These are phyloP conservation scores for Crithidia expoeki DNA, from an alignment of 208 protist species.

Conservation along the genomic window DNA sequence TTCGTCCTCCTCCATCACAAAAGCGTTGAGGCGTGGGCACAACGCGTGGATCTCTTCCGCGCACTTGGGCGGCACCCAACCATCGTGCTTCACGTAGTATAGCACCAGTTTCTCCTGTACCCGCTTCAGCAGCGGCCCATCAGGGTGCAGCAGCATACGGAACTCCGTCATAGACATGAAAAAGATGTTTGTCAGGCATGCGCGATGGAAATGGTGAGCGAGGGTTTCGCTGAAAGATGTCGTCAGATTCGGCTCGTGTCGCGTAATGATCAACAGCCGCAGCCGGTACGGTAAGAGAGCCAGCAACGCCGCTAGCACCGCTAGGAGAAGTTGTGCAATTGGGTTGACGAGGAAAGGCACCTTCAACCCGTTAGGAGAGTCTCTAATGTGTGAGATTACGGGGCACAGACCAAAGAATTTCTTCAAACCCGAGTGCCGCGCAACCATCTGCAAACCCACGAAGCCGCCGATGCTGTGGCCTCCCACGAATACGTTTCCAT, in stretches of 20 bases:
- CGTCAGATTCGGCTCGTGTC: slow-evolving; percentile 26
- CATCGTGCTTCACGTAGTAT: slow-evolving; percentile 70
- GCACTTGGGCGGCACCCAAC: slow-evolving; percentile 52
- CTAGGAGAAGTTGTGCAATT: slow-evolving; percentile 40
- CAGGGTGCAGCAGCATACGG: slow-evolving; percentile 50
- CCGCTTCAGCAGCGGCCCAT: slow-evolving; percentile 42
- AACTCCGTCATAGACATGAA: slow-evolving; percentile 65
- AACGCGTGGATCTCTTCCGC: slow-evolving; percentile 48
- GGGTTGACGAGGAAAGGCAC: slow-evolving; percentile 38
- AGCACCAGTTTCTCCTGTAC: slow-evolving; percentile 64
- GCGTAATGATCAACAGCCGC: slow-evolving; percentile 24
- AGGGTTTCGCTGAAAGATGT: slow-evolving; percentile 28
- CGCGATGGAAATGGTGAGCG: slow-evolving; percentile 30
- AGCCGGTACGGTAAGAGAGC: slow-evolving; percentile 30
- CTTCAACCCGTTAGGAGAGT: slow-evolving; percentile 60
- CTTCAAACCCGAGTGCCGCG: slow-evolving; percentile 49
- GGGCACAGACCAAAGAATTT: slow-evolving; percentile 72
- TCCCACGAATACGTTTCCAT: slow-evolving; percentile 56
- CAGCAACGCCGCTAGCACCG: slow-evolving; percentile 37
- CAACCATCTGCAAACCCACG: slow-evolving; percentile 64
- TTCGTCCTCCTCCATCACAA: slow-evolving; percentile 55
- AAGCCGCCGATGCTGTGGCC: slow-evolving; percentile 87
- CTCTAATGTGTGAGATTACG: slow-evolving; percentile 56
- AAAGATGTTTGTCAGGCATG: slow-evolving; percentile 51
- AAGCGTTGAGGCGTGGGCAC: slow-evolving; percentile 44